Percentiles rank a stretch among this genome's conserved stretches.
Conservation (phyloP, 2,329 filamentous ascomycete genomes). For the Macrophomina pseudophaseolina region DNA sequence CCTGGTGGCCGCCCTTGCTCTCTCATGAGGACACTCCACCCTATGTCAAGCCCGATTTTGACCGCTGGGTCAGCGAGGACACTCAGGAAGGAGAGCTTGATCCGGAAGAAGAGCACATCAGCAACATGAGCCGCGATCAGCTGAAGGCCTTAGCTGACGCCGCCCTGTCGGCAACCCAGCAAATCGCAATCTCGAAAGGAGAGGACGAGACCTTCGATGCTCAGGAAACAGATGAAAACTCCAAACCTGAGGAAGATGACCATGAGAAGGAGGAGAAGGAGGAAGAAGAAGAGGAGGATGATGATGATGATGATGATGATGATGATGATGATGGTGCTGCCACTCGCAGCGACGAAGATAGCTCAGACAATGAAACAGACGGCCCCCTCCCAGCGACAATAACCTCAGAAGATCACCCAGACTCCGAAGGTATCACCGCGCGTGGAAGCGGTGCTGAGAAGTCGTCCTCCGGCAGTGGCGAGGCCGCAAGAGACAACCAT, state of each 20-base stretch:
- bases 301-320: background rate
- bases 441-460: no score
- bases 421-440: no score
- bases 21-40: background rate
- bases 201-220: background rate
- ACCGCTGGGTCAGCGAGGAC: conserved; percentile 10
- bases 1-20: conserved; percentile 15
- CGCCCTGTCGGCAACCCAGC: background rate
- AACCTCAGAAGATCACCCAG: no score
- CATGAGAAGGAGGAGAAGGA: background rate
- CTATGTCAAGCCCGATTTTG: conserved; percentile 15
- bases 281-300: background rate
- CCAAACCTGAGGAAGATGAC: background rate
- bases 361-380: background rate
- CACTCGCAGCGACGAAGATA: background rate
- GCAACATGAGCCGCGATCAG: background rate
- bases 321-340: background rate
- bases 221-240: background rate
- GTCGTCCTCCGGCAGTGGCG: no score
- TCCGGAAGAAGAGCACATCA: background rate
- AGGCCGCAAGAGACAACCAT: no score
- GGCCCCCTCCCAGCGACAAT: no score
- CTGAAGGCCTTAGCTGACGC: background rate
- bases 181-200: background rate
- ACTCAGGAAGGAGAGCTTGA: conserved; percentile 10